Evolutionary conservation across 208 protist genomes (phyloP).

Genomic region (Leishmania amazonensis): DNA sequence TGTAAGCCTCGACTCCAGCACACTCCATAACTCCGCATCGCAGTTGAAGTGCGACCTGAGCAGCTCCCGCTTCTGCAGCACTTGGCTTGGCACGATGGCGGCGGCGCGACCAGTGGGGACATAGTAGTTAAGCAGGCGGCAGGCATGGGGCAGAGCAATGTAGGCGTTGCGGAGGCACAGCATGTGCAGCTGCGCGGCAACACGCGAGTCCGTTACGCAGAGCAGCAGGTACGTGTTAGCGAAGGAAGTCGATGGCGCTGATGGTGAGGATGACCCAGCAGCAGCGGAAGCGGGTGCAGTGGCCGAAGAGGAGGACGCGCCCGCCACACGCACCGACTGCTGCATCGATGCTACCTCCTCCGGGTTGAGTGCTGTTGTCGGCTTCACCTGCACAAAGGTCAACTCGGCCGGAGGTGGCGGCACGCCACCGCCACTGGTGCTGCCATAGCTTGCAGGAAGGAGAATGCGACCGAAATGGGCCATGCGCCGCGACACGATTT

Average conservation of each 20-base stretch:
- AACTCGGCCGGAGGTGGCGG: constrained; percentile 42
- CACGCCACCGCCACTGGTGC: constrained; percentile 22
- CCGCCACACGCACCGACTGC: constrained; percentile 33
- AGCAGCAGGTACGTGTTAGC: constrained; percentile 36
- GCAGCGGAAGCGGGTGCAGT: background rate
- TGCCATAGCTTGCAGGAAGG: constrained; percentile 22
- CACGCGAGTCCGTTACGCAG: constrained; percentile 69
- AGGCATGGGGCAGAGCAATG: constrained; percentile 51
- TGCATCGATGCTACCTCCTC: constrained; percentile 43
- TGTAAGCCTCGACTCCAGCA: constrained; percentile 36
- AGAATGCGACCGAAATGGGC: constrained; percentile 21
- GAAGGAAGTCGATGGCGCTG: background rate
- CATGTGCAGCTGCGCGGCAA: constrained; percentile 70
- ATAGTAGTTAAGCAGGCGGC: constrained; percentile 48
- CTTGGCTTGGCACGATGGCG: constrained; percentile 42
- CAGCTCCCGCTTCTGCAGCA: constrained; percentile 52
- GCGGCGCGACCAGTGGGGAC: constrained; percentile 35
- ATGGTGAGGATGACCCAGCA: background rate
- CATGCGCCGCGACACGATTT: constrained; percentile 33
- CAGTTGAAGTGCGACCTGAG: constrained; percentile 61
- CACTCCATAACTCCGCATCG: constrained; percentile 68
- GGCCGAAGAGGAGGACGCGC: background rate
- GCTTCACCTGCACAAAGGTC: constrained; percentile 37
- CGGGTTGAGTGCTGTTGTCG: constrained; percentile 3
- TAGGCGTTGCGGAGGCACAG: constrained; percentile 57